phyloP scores from a whole-genome alignment of 2,329 filamentous ascomycete genomes.

The Penicillium polonicum region DNA sequence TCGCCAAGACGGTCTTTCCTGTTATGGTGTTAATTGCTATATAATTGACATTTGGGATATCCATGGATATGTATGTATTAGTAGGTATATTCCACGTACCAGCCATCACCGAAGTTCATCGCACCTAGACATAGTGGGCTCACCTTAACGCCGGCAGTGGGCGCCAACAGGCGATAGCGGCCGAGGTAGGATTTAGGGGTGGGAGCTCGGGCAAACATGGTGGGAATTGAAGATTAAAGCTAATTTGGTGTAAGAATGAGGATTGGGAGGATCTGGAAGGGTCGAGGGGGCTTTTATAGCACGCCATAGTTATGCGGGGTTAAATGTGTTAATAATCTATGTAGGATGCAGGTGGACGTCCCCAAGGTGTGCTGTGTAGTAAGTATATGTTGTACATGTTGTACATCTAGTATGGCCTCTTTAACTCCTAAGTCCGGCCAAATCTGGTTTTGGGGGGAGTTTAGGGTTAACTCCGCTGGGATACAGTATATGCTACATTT shows the following conservation, averaged over 20 bases:
- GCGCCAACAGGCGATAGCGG: conserved; percentile 53
- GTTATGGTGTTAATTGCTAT: background rate
- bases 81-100: conserved; percentile 29
- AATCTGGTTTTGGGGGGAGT: background rate
- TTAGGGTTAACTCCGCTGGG: background rate
- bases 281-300: background rate
- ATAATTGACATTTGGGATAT: background rate
- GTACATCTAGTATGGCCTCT: background rate
- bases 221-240: background rate
- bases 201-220: conserved; percentile 11
- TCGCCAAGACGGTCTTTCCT: conserved; percentile 37
- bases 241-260: background rate
- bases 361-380: no score
- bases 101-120: conserved; percentile 56
- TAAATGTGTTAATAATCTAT: background rate
- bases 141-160: conserved; percentile 53
- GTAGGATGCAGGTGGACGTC: background rate
- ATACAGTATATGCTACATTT: background rate
- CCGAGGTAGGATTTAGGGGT: conserved; percentile 43
- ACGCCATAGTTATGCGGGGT: background rate
- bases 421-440: background rate
- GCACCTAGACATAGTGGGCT: conserved; percentile 55
- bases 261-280: background rate
- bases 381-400: background rate
- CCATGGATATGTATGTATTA: background rate